Evolutionary conservation across 768 basidiomycete species (phyloP).

Genomic region (Naganishia onofrii): DNA sequence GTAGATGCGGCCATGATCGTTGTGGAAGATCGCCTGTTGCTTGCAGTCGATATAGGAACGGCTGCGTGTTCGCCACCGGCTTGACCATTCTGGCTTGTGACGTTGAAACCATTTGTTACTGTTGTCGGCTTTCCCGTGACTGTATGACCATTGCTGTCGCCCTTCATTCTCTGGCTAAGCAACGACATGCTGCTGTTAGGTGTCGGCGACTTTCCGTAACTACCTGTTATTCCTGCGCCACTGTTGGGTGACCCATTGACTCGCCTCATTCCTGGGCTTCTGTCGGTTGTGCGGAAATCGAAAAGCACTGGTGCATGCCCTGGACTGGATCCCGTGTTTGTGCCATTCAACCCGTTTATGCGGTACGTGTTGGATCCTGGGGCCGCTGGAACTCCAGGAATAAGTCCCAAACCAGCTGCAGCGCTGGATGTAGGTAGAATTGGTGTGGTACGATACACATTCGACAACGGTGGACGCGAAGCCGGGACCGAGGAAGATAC

Average conservation of each 20-base stretch:
- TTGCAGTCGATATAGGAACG: not conserved
- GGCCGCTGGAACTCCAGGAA: not conserved
- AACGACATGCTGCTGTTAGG: slow-evolving; percentile 23
- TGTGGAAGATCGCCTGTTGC: slow-evolving; percentile 1
- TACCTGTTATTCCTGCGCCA: not conserved
- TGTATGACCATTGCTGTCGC: not conserved
- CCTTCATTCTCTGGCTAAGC: slow-evolving; percentile 23
- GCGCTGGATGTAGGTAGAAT: slow-evolving; percentile 14
- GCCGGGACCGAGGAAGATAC: slow-evolving; percentile 27
- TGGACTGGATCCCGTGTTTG: not conserved
- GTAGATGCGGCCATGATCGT: slow-evolving; percentile 18
- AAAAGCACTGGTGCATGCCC: slow-evolving; percentile 28
- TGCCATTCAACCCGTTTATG: not conserved
- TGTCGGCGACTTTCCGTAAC: slow-evolving; percentile 12
- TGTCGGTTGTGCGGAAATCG: slow-evolving; percentile 34
- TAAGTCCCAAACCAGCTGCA: not conserved
- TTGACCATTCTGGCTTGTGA: not conserved
- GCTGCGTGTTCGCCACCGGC: not conserved
- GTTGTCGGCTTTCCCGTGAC: not conserved
- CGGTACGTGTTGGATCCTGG: slow-evolving; percentile 7
- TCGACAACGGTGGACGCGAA: slow-evolving; percentile 19
- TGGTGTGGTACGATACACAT: slow-evolving; percentile 26
- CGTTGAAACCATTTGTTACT: slow-evolving; percentile 16
- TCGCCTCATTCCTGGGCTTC: slow-evolving; percentile 7
- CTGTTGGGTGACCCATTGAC: not conserved